Evolutionary conservation across 768 basidiomycete species (phyloP), one percentile per base, ranked within the genome.

Genomic region (Leccinum obscurum): DNA sequence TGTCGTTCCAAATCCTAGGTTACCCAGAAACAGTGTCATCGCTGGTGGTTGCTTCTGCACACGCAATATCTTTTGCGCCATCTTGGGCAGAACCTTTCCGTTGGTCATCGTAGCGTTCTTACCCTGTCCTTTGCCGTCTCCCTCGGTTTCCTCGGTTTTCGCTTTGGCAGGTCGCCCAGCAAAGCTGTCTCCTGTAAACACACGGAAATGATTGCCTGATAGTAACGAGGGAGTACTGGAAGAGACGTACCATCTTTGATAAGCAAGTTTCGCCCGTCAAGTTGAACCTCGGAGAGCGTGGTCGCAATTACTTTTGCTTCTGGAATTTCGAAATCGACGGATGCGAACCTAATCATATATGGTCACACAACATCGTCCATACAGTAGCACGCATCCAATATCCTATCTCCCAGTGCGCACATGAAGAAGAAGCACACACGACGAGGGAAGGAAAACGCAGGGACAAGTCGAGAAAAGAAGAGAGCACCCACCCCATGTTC

Each of bases 1-100:
- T 6, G 92, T 95, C 13, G 94, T 87, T 70, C 93, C 90, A 72
- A 96, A 98, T 8, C 89, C 87, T 15, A 98, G 82, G 72, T 98
- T 98, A 9, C 96, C 96, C 24, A 98, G 72, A 81, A 98, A 98
- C 13, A 98, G 78, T 7, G 93, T 95, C 3, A 89, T 87, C 3
- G 85, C 91, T 44, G 93, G 84, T 2, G 87, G 85, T 71, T 94
- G 92, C 71, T 90, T 94, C 72, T 95, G 95, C 30, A 73, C 70
- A 34, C 82, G 77, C 17, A 95, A 79, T 58, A 93, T 91, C 70
- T 88, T 92, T 70, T 88, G 88, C 3, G 89, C 88, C 6, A 82
- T 85, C 74, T 90, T 90, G 9, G 90, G 83, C 37, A 77, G 74
- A 26, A 74, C 72, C 10, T 71, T 67, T 13, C 53, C 58, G 6